Evolutionary conservation across 2,329 filamentous ascomycete genomes (phyloP), one percentile per base, ranked within the genome.

Genomic region (Aspergillus intermedius): DNA sequence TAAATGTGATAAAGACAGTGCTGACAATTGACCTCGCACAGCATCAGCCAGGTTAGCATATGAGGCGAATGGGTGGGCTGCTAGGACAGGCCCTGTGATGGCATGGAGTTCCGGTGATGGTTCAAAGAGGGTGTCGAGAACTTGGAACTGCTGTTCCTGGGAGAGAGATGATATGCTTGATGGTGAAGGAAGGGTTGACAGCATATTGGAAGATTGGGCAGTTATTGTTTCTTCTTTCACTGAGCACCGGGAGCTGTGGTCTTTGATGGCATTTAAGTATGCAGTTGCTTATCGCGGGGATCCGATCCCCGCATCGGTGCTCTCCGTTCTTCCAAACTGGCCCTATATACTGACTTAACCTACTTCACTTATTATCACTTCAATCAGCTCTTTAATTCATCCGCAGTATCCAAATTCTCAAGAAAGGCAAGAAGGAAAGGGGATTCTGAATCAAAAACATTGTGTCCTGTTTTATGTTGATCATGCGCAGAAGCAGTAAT

Each of bases 51-150:
- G 76, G 32, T 81, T 76, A 6, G 74, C 54, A 68, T 95, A 96
- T 22, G 82, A 83, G 1, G 72, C 59, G 66, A 88, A 91, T 1
- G 73, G 66, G 43, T 77, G 69, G 41, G 74, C 73, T 37, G 74
- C 75, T n/a, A 94, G 74, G 2, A 85, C 71, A 2, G 87, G 86
- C 5, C 88, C 65, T 13, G 87, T 80, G 12, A 93, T 76, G 10
- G 78, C 75, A 67, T 91, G 88, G 1, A 96, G 81, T 45, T 84
- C 80, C 0, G 79, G 74, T 47, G 85, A 90, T 13, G 88, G 87
- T 66, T 96, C 91, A 69, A 96, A 95, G 50, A 95, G 83, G 3
- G 83, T 77, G 69, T 94, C 87, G 44, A 95, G 79, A 44, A 83
- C 58, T 41, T 57, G 58, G 44, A 67, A 57, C 35, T 86, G 77